A percentile compares a stretch with the other conserved stretches of the same genome.
Conservation (phyloP, 495 filamentous ascomycete species). For the Parachaetomium inaequale region DNA sequence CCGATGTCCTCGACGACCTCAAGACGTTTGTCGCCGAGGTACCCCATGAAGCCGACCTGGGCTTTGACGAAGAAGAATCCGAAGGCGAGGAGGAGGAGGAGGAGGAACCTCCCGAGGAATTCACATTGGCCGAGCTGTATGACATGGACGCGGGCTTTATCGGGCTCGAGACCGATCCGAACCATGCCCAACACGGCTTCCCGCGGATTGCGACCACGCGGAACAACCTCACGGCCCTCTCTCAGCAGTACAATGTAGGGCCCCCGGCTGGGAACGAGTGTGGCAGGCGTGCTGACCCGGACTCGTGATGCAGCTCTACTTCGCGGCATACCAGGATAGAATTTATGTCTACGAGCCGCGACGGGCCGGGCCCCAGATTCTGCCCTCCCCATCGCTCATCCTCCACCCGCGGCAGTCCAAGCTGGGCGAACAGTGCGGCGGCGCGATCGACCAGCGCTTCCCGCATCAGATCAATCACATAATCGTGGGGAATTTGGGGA, state of each 20-base stretch:
- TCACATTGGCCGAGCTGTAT: neutral
- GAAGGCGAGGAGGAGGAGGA: slow-evolving; percentile 22
- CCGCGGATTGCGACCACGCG: slow-evolving; percentile 38
- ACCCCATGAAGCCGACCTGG: slow-evolving; percentile 4
- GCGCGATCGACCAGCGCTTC: slow-evolving; percentile 52
- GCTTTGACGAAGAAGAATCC: slow-evolving; percentile 22
- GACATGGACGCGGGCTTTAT: neutral
- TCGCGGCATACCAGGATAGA: slow-evolving; percentile 66
- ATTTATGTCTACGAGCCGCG: slow-evolving; percentile 73
- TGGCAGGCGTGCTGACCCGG: slow-evolving; percentile 11
- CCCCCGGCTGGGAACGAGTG: neutral
- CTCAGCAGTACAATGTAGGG: slow-evolving; percentile 45
- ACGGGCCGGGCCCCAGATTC: slow-evolving; percentile 55
- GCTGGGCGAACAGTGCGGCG: slow-evolving; percentile 37
- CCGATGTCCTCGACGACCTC: slow-evolving; percentile 24
- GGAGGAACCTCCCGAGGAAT: neutral
- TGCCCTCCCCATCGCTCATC: slow-evolving; percentile 58
- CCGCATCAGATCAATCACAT: slow-evolving; percentile 78
- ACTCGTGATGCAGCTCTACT: slow-evolving; percentile 52
- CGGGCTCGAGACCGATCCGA: slow-evolving; percentile 6
- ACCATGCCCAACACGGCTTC: slow-evolving; percentile 23
- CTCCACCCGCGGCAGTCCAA: slow-evolving; percentile 59
- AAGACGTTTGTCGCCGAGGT: slow-evolving; percentile 23
- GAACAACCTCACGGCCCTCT: slow-evolving; percentile 49
- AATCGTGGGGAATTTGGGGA: slow-evolving; percentile 72